Evolutionary conservation across 2,329 filamentous ascomycete genomes (phyloP), one percentile per base, ranked within the genome.

Genomic region (Colletotrichum tropicicola): DNA sequence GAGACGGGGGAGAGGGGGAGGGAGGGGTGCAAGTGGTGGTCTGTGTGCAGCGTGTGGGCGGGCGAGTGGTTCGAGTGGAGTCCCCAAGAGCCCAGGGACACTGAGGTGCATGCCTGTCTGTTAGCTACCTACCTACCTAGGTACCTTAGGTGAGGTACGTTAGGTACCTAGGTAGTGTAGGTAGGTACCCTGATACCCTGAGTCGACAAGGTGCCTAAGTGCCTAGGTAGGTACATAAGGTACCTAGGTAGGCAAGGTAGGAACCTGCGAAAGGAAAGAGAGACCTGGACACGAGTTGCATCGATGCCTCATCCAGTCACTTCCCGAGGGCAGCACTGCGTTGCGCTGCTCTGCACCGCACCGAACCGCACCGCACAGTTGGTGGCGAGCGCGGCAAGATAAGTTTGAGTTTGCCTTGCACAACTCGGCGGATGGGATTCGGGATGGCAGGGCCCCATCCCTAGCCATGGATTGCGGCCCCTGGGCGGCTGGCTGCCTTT

Each of bases 21-120:
- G 27, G 51, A 53, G 51, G 53, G 53, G 28, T 56, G 41, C 43
- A 56, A 56, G 43, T 47, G 53, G 30, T 56, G 53, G 53, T 56
- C 53, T 47, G 53, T 54, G 51, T 47, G 53, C 43, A n/a, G 12
- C 25, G 13, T 35, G 27, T 45, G 17, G 27, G 27, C 27, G 39
- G 37, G 10, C 19, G n/a, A 32, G 53, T 47, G 28, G 53, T 28
- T 28, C 35, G 2, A 19, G 49, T 53, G 35, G 49, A 28, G 41
- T 17, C 12, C 15, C 13, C 28, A 15, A 43, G 37, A 21, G 35
- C 9, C 13, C 12, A 13, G 15, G 5, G 48, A 25, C 9, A n/a
- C 17, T 5, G 13, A 37, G 15, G 10, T 23, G 48, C n/a, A n/a
- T n/a, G n/a, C n/a, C n/a, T n/a, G n/a, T n/a, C n/a, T n/a, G n/a